A percentile compares a stretch with the other conserved stretches of the same genome.
phyloP scores from a whole-genome alignment of 257 asterid genomes.

The Agastache rugosa region DNA sequence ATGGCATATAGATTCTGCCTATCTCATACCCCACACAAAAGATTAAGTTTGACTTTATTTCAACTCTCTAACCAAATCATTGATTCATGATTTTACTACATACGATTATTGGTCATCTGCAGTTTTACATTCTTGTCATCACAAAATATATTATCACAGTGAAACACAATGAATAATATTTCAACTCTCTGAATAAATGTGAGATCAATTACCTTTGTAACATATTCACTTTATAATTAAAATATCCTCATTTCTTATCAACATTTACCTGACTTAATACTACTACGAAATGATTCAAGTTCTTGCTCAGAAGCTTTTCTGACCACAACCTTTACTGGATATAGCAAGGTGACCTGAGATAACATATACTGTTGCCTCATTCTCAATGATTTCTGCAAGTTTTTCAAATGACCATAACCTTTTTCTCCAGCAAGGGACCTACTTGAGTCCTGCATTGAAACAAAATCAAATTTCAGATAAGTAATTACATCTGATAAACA shows the following conservation, averaged over 20 bases:
- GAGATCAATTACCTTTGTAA: slow-evolving; percentile 45
- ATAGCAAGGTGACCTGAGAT: slow-evolving; percentile 81
- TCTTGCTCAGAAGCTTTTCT: slow-evolving; percentile 79
- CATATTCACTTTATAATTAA: neutral
- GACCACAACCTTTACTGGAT: slow-evolving; percentile 75
- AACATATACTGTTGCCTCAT: slow-evolving; percentile 74
- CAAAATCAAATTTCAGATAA: slow-evolving; percentile 29
- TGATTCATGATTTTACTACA: slow-evolving; percentile 15
- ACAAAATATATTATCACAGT: slow-evolving; percentile 17
- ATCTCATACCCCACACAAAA: slow-evolving; percentile 30
- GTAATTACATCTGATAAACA: slow-evolving; percentile 10
- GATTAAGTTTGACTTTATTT: slow-evolving; percentile 10
- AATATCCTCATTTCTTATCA: neutral
- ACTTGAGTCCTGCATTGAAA: slow-evolving; percentile 66
- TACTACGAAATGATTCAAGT: slow-evolving; percentile 79
- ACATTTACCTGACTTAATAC: slow-evolving; percentile 57
- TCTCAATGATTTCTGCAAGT: slow-evolving; percentile 65
- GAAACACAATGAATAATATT: slow-evolving; percentile 15
- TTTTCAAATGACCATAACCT: slow-evolving; percentile 64
- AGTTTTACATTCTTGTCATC: slow-evolving; percentile 34
- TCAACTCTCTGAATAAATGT: slow-evolving; percentile 14
- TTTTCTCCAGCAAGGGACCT: slow-evolving; percentile 77
- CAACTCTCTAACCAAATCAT: slow-evolving; percentile 22
- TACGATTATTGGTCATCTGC: neutral
- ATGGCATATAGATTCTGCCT: slow-evolving; percentile 27